phyloP scores from a whole-genome alignment of 139 green algal genomes.

The Coccomyxa sp. region DNA sequence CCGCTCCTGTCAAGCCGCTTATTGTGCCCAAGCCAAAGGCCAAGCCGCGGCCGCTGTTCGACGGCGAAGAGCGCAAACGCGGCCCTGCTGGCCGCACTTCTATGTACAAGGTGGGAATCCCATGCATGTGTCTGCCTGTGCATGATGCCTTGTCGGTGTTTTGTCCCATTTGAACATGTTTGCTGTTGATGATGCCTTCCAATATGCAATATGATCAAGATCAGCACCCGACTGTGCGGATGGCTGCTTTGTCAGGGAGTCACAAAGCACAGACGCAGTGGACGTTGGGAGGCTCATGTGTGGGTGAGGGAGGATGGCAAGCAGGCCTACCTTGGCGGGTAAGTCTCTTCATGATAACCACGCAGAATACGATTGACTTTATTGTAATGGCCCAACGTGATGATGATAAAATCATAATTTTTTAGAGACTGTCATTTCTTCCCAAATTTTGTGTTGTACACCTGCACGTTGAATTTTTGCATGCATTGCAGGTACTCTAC shows the following conservation, averaged over 20 bases:
- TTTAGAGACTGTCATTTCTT: too few relatives aligned
- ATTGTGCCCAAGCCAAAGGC: neutral
- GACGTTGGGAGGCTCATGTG: constrained; percentile 76
- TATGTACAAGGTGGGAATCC: neutral
- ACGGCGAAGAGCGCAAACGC: neutral
- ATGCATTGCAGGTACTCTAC: neutral
- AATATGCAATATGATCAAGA: neutral
- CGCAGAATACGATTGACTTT: too few relatives aligned
- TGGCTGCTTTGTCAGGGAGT: constrained; percentile 43
- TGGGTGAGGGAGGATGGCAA: constrained; percentile 80
- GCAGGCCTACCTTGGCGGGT: constrained; percentile 51
- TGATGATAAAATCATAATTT: too few relatives aligned
- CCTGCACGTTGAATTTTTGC: neutral
- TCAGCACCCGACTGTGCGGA: neutral
- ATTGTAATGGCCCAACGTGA: too few relatives aligned
- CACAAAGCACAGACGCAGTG: constrained; percentile 70
- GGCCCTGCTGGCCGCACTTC: neutral
- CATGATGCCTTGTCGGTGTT: neutral
- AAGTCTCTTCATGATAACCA: constrained; percentile 31
- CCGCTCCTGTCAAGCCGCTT: neutral
- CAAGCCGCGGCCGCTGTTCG: neutral
- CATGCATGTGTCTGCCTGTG: neutral
- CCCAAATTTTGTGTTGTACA: too few relatives aligned
- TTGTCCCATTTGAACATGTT: too few relatives aligned
- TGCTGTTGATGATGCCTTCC: too few relatives aligned